Evolutionary conservation across 495 filamentous ascomycete genomes (phyloP).

Genomic region (Penicilliopsis zonata): DNA sequence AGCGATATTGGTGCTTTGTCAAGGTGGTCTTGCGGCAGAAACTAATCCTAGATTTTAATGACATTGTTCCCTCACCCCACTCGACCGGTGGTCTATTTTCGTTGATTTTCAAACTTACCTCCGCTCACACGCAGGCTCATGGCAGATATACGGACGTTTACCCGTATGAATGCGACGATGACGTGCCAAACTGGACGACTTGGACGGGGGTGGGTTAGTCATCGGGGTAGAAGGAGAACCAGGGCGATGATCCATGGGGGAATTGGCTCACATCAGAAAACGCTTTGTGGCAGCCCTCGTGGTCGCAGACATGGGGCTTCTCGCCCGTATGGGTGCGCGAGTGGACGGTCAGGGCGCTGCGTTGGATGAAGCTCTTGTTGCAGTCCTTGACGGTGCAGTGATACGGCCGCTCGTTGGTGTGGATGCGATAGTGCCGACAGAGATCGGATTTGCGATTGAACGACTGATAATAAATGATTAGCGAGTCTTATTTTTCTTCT

Average conservation of each 20-base stretch:
- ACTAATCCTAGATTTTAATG: constrained; percentile 25
- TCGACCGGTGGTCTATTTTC: too few species aligned
- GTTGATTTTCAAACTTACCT: constrained; percentile 40
- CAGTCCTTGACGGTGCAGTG: constrained; percentile 57
- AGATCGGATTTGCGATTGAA: constrained; percentile 93
- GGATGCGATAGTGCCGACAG: constrained; percentile 78
- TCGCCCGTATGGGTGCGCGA: constrained; percentile 81
- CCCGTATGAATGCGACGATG: constrained; percentile 83
- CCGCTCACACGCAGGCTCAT: constrained; percentile 64
- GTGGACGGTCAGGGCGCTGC: constrained; percentile 79
- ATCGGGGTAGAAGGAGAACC: constrained; percentile 22
- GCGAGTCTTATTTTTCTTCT: too few species aligned
- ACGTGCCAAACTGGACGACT: constrained; percentile 81
- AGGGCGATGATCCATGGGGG: background rate
- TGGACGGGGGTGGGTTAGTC: constrained; percentile 1
- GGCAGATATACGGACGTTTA: constrained; percentile 73
- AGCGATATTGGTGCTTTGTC: constrained; percentile 67
- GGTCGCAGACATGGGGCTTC: constrained; percentile 77
- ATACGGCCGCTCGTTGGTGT: constrained; percentile 82
- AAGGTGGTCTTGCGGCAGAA: constrained; percentile 84
- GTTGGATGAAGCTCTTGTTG: constrained; percentile 82
- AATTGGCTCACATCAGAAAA: constrained; percentile 66
- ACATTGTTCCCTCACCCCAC: too few species aligned
- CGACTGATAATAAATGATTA: constrained; percentile 37
- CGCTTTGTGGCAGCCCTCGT: constrained; percentile 67